Evolutionary conservation across 441 rosid species (phyloP).

Genomic region (Populus hybrid): DNA sequence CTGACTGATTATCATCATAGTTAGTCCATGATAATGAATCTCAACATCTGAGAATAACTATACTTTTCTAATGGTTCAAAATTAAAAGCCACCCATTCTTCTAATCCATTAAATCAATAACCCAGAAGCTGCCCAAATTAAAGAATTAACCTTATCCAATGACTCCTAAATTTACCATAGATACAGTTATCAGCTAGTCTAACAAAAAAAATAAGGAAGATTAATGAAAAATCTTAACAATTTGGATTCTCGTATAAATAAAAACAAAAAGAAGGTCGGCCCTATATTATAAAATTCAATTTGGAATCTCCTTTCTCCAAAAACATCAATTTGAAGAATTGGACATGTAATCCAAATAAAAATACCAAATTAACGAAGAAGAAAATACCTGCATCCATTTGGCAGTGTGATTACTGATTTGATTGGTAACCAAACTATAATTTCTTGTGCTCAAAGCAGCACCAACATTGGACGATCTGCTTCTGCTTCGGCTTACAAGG

Average conservation of each 20-base stretch:
- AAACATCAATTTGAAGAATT: not conserved
- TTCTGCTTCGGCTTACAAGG: constrained; percentile 21
- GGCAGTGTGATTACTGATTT: constrained; percentile 75
- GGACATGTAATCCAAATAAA: not conserved
- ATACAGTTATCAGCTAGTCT: not conserved
- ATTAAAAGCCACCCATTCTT: not conserved
- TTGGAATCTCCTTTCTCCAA: not conserved
- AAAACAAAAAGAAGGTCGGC: too few relatives aligned
- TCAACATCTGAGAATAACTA: not conserved
- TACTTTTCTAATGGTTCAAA: not conserved
- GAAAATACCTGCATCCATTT: constrained; percentile 96
- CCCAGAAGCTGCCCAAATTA: too few relatives aligned
- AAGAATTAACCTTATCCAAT: not conserved
- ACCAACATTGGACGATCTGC: constrained; percentile 43
- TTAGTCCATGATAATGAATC: not conserved
- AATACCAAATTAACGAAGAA: not conserved
- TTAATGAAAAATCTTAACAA: too few relatives aligned
- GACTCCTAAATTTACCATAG: not conserved
- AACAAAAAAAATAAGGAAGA: too few relatives aligned
- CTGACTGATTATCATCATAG: not conserved
- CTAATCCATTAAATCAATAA: not conserved
- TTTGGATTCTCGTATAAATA: not conserved
- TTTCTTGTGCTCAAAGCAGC: constrained; percentile 37
- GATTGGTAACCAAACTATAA: constrained; percentile 43
- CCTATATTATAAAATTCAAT: not conserved